A percentile compares a stretch with the other conserved stretches of the same genome.
Evolutionary conservation across 2,329 filamentous ascomycete species (phyloP).

Genomic region (Alternaria gansuensis): DNA sequence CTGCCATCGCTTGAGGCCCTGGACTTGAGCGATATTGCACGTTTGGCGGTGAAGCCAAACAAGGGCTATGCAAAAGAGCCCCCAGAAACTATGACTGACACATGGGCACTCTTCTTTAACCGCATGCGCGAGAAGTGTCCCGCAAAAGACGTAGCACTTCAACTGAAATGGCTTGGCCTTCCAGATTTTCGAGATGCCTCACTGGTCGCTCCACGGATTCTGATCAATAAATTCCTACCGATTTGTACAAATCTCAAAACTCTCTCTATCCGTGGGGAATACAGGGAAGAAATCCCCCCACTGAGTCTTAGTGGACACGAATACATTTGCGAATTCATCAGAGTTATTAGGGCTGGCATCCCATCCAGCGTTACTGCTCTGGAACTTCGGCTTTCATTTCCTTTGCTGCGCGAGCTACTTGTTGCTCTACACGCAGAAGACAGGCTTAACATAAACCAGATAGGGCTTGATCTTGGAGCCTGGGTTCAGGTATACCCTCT

Average conservation of each 20-base stretch:
- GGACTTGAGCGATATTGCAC: constrained; percentile 33
- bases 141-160: neutral
- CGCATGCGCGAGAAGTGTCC: neutral
- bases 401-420: constrained; percentile 26
- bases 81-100: neutral
- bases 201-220: neutral
- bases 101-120: neutral
- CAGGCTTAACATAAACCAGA: constrained; percentile 19
- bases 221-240: constrained; percentile 7
- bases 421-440: constrained; percentile 11
- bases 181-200: constrained; percentile 18
- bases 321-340: constrained; percentile 13
- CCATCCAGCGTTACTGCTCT: constrained; percentile 25
- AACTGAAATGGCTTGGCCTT: constrained; percentile 35
- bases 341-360: constrained; percentile 7
- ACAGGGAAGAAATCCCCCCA: constrained; percentile 12
- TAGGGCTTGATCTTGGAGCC: constrained; percentile 42
- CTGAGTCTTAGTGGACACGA: constrained; percentile 14
- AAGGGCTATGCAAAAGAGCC: neutral
- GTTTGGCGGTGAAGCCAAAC: neutral
- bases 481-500: constrained; percentile 37
- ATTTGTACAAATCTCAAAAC: constrained; percentile 26
- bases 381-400: constrained; percentile 33
- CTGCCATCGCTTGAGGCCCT: constrained; percentile 28
- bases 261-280: constrained; percentile 33